Evolutionary conservation across 805 yeast genomes (phyloP).

Genomic region (Starmerella apicola): DNA sequence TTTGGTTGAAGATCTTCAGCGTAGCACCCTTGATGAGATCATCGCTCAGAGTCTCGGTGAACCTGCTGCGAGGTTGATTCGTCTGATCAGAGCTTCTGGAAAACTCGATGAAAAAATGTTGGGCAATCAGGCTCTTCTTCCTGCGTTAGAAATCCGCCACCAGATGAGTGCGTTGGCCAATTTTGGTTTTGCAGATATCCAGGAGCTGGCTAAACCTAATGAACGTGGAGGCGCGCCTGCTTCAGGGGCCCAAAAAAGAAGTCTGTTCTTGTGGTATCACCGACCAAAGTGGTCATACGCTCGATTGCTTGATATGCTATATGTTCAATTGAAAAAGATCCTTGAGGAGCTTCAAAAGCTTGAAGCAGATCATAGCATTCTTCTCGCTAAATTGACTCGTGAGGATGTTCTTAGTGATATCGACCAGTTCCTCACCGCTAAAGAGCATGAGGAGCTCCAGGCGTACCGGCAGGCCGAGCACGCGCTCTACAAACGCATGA

Average conservation of each 20-base stretch:
- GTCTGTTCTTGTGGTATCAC: constrained; percentile 70
- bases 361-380: constrained; percentile 48
- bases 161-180: constrained; percentile 54
- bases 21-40: constrained; percentile 27
- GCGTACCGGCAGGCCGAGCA: constrained; percentile 32
- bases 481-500: constrained; percentile 24
- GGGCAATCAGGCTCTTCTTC: constrained; percentile 61
- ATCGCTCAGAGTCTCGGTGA: constrained; percentile 29
- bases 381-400: constrained; percentile 70
- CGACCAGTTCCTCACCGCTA: constrained; percentile 55
- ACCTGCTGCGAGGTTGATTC: constrained; percentile 56
- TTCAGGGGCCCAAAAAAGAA: constrained; percentile 32
- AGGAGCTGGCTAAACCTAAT: constrained; percentile 83
- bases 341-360: constrained; percentile 25
- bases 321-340: constrained; percentile 39
- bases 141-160: constrained; percentile 63
- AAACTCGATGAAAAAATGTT: constrained; percentile 77
- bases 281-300: constrained; percentile 41
- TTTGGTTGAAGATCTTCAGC: constrained; percentile 22
- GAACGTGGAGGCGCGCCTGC: constrained; percentile 48
- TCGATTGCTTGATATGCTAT: constrained; percentile 36
- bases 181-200: constrained; percentile 68
- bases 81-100: constrained; percentile 59
- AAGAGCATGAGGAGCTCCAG: constrained; percentile 62
- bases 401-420: constrained; percentile 83